These are phyloP conservation scores for Sugiyamaella sp. DNA, from an alignment of 1,139 yeast species.

Conservation along the genomic window DNA sequence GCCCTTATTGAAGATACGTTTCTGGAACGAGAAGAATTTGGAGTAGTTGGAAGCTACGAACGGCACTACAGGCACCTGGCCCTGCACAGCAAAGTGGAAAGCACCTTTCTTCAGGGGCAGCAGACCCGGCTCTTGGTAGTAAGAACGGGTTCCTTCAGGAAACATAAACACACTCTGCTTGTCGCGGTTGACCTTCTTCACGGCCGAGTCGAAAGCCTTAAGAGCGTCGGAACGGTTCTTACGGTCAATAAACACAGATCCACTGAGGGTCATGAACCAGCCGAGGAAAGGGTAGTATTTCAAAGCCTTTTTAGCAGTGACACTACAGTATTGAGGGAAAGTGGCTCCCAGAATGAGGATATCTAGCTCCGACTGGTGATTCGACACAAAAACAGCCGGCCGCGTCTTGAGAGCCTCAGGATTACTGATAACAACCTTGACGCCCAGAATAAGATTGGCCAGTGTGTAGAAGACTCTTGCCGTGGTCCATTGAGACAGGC, in stretches of 20 bases:
- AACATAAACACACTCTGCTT: slow-evolving; percentile 79
- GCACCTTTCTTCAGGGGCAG: slow-evolving; percentile 97
- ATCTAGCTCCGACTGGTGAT: slow-evolving; percentile 90
- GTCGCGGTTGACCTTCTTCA: slow-evolving; percentile 57
- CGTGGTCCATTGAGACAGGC: slow-evolving; percentile 85
- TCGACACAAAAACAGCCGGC: slow-evolving; percentile 84
- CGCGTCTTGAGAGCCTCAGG: slow-evolving; percentile 53
- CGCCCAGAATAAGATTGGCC: slow-evolving; percentile 64
- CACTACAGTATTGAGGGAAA: slow-evolving; percentile 88
- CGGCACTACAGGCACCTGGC: slow-evolving; percentile 86
- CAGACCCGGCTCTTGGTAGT: slow-evolving; percentile 63
- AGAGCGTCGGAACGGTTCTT: slow-evolving; percentile 76
- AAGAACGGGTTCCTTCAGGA: slow-evolving; percentile 94
- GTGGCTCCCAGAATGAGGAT: slow-evolving; percentile 74
- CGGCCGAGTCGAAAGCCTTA: slow-evolving; percentile 69
- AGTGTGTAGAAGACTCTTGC: slow-evolving; percentile 77
- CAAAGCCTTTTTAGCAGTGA: slow-evolving; percentile 86
- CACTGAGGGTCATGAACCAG: slow-evolving; percentile 92
- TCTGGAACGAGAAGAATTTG: slow-evolving; percentile 62
- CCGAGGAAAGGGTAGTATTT: slow-evolving; percentile 91
- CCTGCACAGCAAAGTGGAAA: slow-evolving; percentile 94
- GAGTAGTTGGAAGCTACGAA: slow-evolving; percentile 85
- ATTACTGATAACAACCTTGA: slow-evolving; percentile 68
- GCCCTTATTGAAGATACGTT: slow-evolving; percentile 53
- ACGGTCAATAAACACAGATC: slow-evolving; percentile 89